phyloP scores from a whole-genome alignment of 805 yeast species.

The Saccharomycopsis amapae region DNA sequence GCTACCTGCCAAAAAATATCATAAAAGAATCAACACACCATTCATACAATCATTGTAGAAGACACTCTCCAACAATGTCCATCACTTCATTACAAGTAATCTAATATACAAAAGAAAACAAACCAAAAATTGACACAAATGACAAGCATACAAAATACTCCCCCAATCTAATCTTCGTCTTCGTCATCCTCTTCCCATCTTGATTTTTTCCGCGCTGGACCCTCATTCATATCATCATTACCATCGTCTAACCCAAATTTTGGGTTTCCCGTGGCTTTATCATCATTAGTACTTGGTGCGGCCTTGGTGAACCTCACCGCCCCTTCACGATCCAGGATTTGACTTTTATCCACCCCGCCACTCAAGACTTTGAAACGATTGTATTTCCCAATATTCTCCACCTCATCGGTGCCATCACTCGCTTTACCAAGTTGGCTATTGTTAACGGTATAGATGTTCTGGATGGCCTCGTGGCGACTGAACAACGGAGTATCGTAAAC shows the following conservation, averaged over 20 bases:
- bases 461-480: slow-evolving; percentile 43
- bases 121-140: no score
- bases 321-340: slow-evolving; percentile 1
- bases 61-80: no score
- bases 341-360: slow-evolving; percentile 5
- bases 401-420: background rate
- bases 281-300: background rate
- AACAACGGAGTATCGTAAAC: slow-evolving; percentile 56
- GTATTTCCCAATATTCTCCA: background rate
- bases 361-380: slow-evolving; percentile 10
- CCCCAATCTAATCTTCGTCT: slow-evolving; percentile 3
- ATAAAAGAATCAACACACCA: no score
- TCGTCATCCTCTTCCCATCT: slow-evolving; percentile 20
- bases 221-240: slow-evolving; percentile 1
- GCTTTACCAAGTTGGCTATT: background rate
- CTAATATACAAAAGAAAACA: no score
- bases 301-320: slow-evolving; percentile 14
- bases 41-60: no score
- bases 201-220: slow-evolving; percentile 6
- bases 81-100: no score
- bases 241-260: background rate
- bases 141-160: background rate
- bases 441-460: slow-evolving; percentile 42
- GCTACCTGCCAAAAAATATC: no score
- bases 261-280: background rate